Conservation (phyloP, 345 rosid species). For the Mallotus nudiflorus region DNA sequence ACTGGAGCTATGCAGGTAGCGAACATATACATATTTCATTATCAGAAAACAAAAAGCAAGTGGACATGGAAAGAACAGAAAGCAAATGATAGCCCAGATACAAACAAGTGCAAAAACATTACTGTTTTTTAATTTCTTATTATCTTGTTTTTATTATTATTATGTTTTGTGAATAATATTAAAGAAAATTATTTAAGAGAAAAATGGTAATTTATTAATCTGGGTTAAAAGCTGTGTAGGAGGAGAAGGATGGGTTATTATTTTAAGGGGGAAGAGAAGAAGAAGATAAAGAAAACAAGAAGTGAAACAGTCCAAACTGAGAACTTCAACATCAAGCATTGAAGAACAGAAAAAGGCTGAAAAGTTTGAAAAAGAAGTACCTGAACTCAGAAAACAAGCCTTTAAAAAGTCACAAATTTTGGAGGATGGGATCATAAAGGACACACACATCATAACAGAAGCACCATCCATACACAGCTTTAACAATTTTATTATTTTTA, state of each 20-base stretch:
- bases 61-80: slow-evolving; percentile 32
- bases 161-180: slow-evolving; percentile 21
- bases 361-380: slow-evolving; percentile 37
- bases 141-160: slow-evolving; percentile 16
- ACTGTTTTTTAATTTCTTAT: neutral
- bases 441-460: slow-evolving; percentile 23
- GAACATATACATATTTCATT: slow-evolving; percentile 32
- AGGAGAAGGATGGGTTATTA: slow-evolving; percentile 4
- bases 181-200: slow-evolving; percentile 17
- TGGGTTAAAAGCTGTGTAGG: neutral
- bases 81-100: slow-evolving; percentile 40
- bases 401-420: slow-evolving; percentile 31
- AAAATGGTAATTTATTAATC: neutral
- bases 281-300: slow-evolving; percentile 20
- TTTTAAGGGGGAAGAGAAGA: slow-evolving; percentile 1
- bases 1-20: slow-evolving; percentile 27
- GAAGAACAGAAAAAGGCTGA: slow-evolving; percentile 44
- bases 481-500: slow-evolving; percentile 6
- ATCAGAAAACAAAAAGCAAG: slow-evolving; percentile 37
- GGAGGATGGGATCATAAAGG: slow-evolving; percentile 20
- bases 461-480: slow-evolving; percentile 11
- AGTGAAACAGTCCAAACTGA: slow-evolving; percentile 47
- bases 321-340: slow-evolving; percentile 55
- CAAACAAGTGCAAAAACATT: slow-evolving; percentile 36
- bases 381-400: slow-evolving; percentile 26